Percentiles rank a stretch among this genome's conserved stretches.
phyloP scores from a whole-genome alignment of 2,329 filamentous ascomycete species.

The Pleomassaria siparia region DNA sequence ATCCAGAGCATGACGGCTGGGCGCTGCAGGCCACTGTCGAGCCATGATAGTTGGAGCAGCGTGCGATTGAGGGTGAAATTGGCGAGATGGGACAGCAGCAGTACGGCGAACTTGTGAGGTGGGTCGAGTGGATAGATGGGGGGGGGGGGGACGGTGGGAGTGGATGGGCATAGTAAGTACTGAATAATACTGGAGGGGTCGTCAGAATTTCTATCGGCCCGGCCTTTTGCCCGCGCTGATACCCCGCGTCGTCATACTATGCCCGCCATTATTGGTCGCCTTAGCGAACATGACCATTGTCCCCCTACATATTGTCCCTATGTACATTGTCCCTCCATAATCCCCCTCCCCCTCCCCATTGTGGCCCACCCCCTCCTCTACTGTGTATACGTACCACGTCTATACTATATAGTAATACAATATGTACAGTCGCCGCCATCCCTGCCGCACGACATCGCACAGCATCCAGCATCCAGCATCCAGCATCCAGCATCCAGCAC shows the following conservation, averaged over 20 bases:
- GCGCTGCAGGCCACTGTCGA: conserved; percentile 31
- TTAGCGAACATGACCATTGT: too few relatives aligned
- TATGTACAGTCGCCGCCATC: conserved; percentile 9
- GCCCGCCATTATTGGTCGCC: conserved; percentile 27
- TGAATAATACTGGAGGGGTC: too few relatives aligned
- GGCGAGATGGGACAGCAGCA: not conserved
- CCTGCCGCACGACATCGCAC: conserved; percentile 13
- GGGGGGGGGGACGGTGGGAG: not conserved
- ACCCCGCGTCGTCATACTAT: conserved; percentile 33
- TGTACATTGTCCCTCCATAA: too few relatives aligned
- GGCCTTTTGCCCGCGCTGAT: conserved; percentile 24
- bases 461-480: not conserved
- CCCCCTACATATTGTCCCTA: too few relatives aligned
- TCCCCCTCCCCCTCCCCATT: too few relatives aligned
- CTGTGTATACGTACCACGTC: too few relatives aligned
- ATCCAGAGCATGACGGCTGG: conserved; percentile 29
- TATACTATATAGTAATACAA: too few relatives aligned
- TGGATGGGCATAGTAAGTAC: not conserved
- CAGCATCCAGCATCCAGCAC: not conserved
- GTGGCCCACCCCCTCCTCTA: too few relatives aligned
- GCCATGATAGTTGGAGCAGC: conserved; percentile 14
- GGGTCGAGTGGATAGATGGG: not conserved
- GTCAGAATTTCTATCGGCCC: conserved; percentile 25
- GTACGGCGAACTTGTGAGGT: not conserved
- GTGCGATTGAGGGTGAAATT: conserved; percentile 7